These are phyloP conservation scores for Hypoxylon rubiginosum DNA, from an alignment of 2,329 filamentous ascomycete genomes.

Conservation along the genomic window DNA sequence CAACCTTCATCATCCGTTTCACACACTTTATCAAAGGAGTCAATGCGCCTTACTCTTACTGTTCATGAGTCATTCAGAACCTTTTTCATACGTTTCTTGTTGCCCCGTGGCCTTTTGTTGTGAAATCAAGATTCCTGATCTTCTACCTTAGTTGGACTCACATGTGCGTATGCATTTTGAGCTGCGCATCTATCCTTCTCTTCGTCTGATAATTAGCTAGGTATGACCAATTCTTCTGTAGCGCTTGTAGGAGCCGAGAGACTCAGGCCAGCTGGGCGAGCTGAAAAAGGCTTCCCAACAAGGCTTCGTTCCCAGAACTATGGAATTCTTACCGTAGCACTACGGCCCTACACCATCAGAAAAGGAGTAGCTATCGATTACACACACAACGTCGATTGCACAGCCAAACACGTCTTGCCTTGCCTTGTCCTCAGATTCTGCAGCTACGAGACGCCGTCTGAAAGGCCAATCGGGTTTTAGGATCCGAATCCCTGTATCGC, in stretches of 20 bases:
- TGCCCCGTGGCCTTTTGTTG: not conserved
- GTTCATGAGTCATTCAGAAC: not conserved
- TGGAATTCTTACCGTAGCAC: constrained; percentile 3
- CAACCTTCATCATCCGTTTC: not conserved
- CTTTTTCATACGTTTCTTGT: not conserved
- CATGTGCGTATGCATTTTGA: not conserved
- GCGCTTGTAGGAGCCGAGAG: not conserved
- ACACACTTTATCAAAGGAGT: not conserved
- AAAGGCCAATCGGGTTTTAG: constrained; percentile 25
- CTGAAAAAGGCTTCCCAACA: not conserved
- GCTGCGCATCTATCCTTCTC: not conserved
- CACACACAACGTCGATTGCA: constrained; percentile 4
- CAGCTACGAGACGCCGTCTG: constrained; percentile 28
- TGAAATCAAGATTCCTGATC: too few species aligned
- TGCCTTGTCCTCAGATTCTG: constrained; percentile 26
- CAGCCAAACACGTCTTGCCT: constrained; percentile 10
- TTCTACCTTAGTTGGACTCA: not conserved
- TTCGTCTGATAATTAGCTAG: not conserved
- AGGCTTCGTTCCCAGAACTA: not conserved
- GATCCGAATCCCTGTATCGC: constrained; percentile 26
- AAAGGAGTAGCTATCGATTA: constrained; percentile 14
- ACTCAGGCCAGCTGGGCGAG: not conserved
- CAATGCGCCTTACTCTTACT: not conserved
- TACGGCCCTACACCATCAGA: not conserved
- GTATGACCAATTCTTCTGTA: not conserved